phyloP scores from a whole-genome alignment of 2,329 filamentous ascomycete species.

The Chaetomiaceae sp. region DNA sequence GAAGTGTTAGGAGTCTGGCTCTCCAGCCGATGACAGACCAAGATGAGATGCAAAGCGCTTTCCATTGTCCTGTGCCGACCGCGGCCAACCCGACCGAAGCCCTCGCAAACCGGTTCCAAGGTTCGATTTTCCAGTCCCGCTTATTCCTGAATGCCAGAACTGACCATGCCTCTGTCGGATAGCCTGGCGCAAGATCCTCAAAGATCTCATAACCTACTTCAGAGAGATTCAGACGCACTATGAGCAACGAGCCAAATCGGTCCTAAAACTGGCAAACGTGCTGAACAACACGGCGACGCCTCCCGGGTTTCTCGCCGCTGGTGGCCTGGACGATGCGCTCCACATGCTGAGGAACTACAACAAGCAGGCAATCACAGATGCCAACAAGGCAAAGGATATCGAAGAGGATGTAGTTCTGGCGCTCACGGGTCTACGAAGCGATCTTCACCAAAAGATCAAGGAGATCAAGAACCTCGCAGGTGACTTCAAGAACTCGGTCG shows the following conservation, averaged over 20 bases:
- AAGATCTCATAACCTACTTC: conserved; percentile 91
- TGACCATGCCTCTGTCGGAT: conserved; percentile 15
- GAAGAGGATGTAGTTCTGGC: conserved; percentile 88
- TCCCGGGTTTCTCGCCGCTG: conserved; percentile 68
- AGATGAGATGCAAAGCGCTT: conserved; percentile 74
- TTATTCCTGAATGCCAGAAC: not conserved
- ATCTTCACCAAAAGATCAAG: conserved; percentile 94
- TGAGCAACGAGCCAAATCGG: conserved; percentile 75
- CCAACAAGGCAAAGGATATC: conserved; percentile 84
- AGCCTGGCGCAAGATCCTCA: conserved; percentile 95
- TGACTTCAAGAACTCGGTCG: conserved; percentile 95
- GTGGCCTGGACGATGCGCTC: conserved; percentile 83
- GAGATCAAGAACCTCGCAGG: conserved; percentile 92
- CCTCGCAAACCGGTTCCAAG: conserved; percentile 81
- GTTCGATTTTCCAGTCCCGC: conserved; percentile 43
- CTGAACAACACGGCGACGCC: conserved; percentile 76
- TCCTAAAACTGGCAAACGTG: conserved; percentile 77
- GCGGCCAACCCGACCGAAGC: conserved; percentile 82
- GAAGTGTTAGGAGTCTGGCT: conserved; percentile 77
- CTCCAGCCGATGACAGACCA: conserved; percentile 64
- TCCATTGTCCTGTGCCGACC: conserved; percentile 85
- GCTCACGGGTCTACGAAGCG: conserved; percentile 76
- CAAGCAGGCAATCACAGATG: conserved; percentile 71
- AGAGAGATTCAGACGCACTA: conserved; percentile 87
- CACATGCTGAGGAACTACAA: conserved; percentile 78